phyloP scores from a whole-genome alignment of 305 asterid species.

The Solanum hybrid region DNA sequence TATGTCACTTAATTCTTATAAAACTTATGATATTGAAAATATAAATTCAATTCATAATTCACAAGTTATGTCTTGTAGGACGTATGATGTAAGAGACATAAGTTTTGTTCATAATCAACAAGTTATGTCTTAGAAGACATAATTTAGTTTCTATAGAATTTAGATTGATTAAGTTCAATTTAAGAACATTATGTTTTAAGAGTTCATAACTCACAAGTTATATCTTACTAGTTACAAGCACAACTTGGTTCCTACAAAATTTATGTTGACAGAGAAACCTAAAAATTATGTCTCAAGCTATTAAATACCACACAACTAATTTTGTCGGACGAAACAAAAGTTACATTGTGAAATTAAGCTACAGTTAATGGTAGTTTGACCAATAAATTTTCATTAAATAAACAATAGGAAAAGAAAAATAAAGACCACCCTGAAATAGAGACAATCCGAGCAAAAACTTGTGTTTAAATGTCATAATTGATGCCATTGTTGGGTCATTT shows the following conservation, averaged over 20 bases:
- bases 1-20: neutral
- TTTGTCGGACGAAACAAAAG: neutral
- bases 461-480: neutral
- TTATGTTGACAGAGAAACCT: neutral
- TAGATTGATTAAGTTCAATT: neutral
- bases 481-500: neutral
- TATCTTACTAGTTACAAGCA: neutral
- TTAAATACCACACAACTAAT: neutral
- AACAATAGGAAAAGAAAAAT: neutral
- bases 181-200: neutral
- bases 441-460: no score
- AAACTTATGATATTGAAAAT: neutral
- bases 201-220: neutral
- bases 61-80: neutral
- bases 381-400: neutral
- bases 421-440: neutral
- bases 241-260: neutral
- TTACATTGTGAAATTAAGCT: neutral
- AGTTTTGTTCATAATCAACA: neutral
- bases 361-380: neutral
- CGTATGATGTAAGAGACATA: neutral
- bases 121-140: neutral
- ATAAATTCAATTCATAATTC: neutral
- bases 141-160: neutral
- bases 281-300: neutral